These are phyloP conservation scores for Cystobasidium tubakii DNA, from an alignment of 768 basidiomycete genomes.

Conservation along the genomic window DNA sequence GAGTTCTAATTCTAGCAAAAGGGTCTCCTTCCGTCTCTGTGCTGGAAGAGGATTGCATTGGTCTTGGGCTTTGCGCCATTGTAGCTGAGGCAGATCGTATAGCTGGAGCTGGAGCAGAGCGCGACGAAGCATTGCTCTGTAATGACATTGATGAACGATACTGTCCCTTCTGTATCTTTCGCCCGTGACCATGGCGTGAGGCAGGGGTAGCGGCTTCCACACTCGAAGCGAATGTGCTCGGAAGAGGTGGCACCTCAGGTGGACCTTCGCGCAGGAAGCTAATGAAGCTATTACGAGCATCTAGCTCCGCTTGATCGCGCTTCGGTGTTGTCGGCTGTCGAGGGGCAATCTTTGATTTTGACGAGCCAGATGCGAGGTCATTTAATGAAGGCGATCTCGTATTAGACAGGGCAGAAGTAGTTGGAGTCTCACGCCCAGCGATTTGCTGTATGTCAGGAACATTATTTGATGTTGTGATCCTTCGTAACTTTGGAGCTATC, in stretches of 20 bases:
- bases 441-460: not conserved
- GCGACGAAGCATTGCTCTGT: not conserved
- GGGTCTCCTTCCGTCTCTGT: not conserved
- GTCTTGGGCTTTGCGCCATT: not conserved
- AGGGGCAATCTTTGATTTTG: not conserved
- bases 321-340: not conserved
- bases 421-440: not conserved
- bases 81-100: not conserved
- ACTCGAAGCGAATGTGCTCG: not conserved
- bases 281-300: not conserved
- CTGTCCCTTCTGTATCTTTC: not conserved
- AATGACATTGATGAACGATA: not conserved
- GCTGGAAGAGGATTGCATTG: not conserved
- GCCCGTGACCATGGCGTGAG: not conserved
- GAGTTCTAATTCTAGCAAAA: not conserved
- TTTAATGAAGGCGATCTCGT: not conserved
- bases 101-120: not conserved
- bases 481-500: not conserved
- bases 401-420: not conserved
- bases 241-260: not conserved
- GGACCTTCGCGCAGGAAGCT: constrained; percentile 23
- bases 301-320: not conserved
- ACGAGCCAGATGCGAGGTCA: not conserved
- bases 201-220: not conserved
- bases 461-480: not conserved